Conservation (phyloP, 2,329 filamentous ascomycete species). For the Didymella pomorum region DNA sequence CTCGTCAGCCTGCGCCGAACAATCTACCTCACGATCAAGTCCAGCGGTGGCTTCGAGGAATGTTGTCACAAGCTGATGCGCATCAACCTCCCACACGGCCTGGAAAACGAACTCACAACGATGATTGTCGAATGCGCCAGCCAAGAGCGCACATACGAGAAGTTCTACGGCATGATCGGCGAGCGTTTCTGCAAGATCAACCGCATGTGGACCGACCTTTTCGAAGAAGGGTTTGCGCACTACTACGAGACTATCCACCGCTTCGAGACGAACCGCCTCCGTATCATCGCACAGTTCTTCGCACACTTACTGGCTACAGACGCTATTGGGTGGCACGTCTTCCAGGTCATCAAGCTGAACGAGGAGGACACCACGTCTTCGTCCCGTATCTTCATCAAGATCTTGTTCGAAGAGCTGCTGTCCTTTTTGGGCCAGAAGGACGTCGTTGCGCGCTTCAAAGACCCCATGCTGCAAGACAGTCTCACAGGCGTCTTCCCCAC, state of each 20-base stretch:
- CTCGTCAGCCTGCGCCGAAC: constrained; percentile 91
- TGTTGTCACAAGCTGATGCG: constrained; percentile 93
- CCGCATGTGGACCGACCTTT: constrained; percentile 90
- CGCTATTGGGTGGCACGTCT: constrained; percentile 89
- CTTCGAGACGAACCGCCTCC: constrained; percentile 92
- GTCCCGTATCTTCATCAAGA: constrained; percentile 98
- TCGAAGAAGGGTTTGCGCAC: constrained; percentile 86
- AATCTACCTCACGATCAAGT: constrained; percentile 98
- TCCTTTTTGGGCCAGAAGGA: constrained; percentile 87
- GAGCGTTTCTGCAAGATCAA: constrained; percentile 97
- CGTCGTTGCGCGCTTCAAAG: constrained; percentile 79
- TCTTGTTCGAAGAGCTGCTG: constrained; percentile 89
- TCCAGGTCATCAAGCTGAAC: constrained; percentile 86
- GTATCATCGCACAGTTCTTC: constrained; percentile 95
- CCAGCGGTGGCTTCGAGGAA: constrained; percentile 94
- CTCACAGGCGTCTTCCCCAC: constrained; percentile 88
- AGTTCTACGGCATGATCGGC: constrained; percentile 94
- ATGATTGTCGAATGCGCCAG: constrained; percentile 98
- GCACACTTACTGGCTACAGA: constrained; percentile 88
- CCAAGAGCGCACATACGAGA: constrained; percentile 95
- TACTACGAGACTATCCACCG: constrained; percentile 98
- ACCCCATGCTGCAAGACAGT: constrained; percentile 73
- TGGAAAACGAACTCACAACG: constrained; percentile 88
- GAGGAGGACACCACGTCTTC: constrained; percentile 97
- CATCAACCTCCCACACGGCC: constrained; percentile 83